Conservation (phyloP, 352 stramenopile genomes). For the Phytophthora capsici region DNA sequence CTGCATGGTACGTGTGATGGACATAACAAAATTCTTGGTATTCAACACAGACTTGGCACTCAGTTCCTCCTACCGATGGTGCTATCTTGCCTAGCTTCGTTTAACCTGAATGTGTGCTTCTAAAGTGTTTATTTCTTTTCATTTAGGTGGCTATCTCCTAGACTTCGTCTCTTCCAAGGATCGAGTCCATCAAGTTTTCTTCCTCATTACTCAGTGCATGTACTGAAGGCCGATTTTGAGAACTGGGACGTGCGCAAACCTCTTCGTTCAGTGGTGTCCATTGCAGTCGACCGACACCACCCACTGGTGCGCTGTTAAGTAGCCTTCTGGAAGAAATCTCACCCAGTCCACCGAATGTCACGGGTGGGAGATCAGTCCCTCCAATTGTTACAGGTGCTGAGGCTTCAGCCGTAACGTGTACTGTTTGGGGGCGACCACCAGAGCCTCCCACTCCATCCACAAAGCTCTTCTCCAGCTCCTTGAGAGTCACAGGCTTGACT, state of each 20-base stretch:
- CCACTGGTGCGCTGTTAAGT: constrained; percentile 76
- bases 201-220: constrained; percentile 83
- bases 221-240: constrained; percentile 38
- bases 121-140: not conserved
- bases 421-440: constrained; percentile 62
- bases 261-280: constrained; percentile 48
- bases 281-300: constrained; percentile 64
- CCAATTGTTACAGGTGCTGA: constrained; percentile 21
- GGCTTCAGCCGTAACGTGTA: constrained; percentile 47
- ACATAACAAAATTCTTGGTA: not conserved
- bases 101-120: too few species aligned
- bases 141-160: constrained; percentile 2
- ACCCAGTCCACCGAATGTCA: constrained; percentile 43
- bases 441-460: constrained; percentile 46
- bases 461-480: constrained; percentile 88
- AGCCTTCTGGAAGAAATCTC: constrained; percentile 51
- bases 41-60: not conserved
- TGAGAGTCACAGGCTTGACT: constrained; percentile 79
- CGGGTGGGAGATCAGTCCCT: constrained; percentile 40
- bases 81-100: too few species aligned
- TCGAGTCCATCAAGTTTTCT: constrained; percentile 86
- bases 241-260: constrained; percentile 1
- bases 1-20: not conserved
- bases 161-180: constrained; percentile 54
- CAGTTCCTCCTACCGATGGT: not conserved